These are phyloP conservation scores for Polymyxa betae DNA, from an alignment of 208 protist species.

Conservation along the genomic window DNA sequence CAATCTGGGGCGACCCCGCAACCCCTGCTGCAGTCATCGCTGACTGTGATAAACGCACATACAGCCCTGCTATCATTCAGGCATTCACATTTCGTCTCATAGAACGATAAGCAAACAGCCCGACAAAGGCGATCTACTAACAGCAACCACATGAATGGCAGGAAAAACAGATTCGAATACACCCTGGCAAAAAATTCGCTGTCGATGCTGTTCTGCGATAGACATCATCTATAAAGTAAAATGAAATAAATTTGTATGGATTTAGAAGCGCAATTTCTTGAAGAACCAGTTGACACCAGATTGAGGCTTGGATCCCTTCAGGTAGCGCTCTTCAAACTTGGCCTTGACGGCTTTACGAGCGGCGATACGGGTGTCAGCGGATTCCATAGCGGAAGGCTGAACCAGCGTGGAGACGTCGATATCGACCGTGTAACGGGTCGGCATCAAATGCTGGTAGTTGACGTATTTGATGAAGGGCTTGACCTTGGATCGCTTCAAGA, in stretches of 20 bases:
- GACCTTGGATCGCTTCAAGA: constrained; percentile 67
- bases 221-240: too few relatives aligned
- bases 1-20: too few relatives aligned
- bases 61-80: too few relatives aligned
- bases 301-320: constrained; percentile 34
- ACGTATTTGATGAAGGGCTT: constrained; percentile 70
- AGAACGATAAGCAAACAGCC: too few relatives aligned
- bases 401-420: constrained; percentile 62
- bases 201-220: too few relatives aligned
- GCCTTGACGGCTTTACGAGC: constrained; percentile 64
- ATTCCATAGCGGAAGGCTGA: constrained; percentile 24
- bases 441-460: constrained; percentile 71
- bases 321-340: constrained; percentile 62
- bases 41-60: too few relatives aligned
- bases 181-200: too few relatives aligned
- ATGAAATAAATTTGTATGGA: not conserved
- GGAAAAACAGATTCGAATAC: too few relatives aligned
- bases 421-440: constrained; percentile 67
- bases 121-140: too few relatives aligned
- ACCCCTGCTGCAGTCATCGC: too few relatives aligned
- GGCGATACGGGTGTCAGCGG: not conserved
- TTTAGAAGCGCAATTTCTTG: constrained; percentile 70
- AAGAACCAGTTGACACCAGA: constrained; percentile 69
- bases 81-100: too few relatives aligned
- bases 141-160: too few relatives aligned